phyloP scores from a whole-genome alignment of 23 red algal species.

The Chondrus crispus region DNA sequence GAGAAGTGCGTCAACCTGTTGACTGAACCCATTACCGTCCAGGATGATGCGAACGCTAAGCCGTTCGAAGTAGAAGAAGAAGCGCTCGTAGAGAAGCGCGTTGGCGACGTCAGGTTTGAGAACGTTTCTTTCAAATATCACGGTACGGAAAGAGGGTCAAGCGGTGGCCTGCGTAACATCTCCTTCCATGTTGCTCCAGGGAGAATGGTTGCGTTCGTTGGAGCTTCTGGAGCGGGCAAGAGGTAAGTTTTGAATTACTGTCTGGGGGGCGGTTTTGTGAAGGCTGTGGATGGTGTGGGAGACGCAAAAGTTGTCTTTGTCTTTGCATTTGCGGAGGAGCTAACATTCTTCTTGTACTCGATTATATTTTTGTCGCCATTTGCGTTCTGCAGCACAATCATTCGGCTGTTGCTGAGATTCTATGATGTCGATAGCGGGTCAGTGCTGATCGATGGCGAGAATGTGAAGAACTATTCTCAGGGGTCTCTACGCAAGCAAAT shows the following conservation, averaged over 20 bases:
- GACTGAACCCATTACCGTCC: neutral
- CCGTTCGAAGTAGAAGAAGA: neutral
- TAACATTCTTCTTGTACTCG: no score
- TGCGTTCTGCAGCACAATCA: constrained; percentile 38
- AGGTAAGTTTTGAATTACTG: constrained; percentile 18
- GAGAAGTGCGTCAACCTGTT: constrained; percentile 36
- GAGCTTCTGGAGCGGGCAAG: constrained; percentile 64
- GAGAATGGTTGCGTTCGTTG: constrained; percentile 80
- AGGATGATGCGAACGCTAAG: constrained; percentile 14
- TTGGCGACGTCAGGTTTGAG: constrained; percentile 71
- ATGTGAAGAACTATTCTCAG: constrained; percentile 61
- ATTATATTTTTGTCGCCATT: neutral
- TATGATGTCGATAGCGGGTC: constrained; percentile 81
- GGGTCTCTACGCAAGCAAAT: constrained; percentile 32
- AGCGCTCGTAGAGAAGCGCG: neutral
- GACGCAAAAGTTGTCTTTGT: neutral
- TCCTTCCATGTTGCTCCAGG: constrained; percentile 79
- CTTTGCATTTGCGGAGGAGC: no score
- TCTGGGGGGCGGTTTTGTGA: no score
- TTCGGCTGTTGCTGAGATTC: constrained; percentile 86
- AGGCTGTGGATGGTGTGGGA: neutral
- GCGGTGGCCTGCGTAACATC: constrained; percentile 62
- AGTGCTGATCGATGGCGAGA: constrained; percentile 83
- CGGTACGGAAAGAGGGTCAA: constrained; percentile 8
- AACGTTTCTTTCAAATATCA: constrained; percentile 81